Evolutionary conservation across 164 flowering plant species (phyloP).

Genomic region (Liriodendron chinense): DNA sequence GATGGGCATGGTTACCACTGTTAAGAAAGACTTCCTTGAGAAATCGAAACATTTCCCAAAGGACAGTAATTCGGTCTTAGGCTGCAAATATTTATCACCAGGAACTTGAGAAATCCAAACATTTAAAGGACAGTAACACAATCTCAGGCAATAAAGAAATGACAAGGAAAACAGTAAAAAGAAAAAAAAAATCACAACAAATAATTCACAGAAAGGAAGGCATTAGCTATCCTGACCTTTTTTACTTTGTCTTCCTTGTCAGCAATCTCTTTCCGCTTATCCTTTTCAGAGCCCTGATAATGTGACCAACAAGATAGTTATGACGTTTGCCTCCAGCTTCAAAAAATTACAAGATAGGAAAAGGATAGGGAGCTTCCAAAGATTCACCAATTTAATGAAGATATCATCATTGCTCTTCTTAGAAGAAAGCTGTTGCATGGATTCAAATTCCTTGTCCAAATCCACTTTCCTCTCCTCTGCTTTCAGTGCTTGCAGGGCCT

Average conservation of each 20-base stretch:
- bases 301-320: neutral
- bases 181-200: neutral
- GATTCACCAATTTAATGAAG: conserved; percentile 68
- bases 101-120: too few species aligned
- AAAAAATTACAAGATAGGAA: neutral
- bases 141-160: neutral
- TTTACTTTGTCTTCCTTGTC: conserved; percentile 78
- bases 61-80: neutral
- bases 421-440: conserved; percentile 73
- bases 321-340: neutral
- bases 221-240: conserved; percentile 43
- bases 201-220: neutral
- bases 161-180: neutral
- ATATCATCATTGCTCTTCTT: conserved; percentile 75
- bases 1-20: too few species aligned
- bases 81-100: neutral
- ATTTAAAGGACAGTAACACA: too few species aligned
- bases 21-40: too few species aligned
- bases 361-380: neutral
- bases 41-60: too few species aligned
- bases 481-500: conserved; percentile 61
- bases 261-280: conserved; percentile 56
- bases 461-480: conserved; percentile 75
- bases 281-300: conserved; percentile 75
- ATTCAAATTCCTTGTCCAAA: conserved; percentile 60